Percentiles rank a stretch among this genome's conserved stretches.
Conservation (phyloP, 495 filamentous ascomycete species). For the Podospora appendiculata region DNA sequence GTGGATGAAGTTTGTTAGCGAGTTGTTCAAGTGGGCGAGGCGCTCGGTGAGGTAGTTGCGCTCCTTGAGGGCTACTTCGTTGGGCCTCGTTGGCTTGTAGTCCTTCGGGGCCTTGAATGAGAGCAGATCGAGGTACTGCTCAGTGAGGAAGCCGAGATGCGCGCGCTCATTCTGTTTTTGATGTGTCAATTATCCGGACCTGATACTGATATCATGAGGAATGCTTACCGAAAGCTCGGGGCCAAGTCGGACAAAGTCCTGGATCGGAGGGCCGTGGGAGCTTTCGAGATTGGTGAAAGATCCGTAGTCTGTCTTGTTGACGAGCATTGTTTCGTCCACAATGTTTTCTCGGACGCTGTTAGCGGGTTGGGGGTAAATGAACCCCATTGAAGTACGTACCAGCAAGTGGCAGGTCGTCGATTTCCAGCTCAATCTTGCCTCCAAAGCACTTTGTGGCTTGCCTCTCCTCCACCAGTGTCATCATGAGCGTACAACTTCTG, state of each 20-base stretch:
- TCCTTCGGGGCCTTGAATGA: slow-evolving; percentile 34
- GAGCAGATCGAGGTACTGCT: slow-evolving; percentile 36
- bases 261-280: slow-evolving; percentile 21
- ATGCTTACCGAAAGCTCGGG: slow-evolving; percentile 38
- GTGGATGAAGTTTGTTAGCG: slow-evolving; percentile 25
- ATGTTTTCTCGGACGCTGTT: slow-evolving; percentile 18
- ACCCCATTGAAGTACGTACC: slow-evolving; percentile 23
- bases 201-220: neutral
- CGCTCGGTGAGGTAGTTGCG: slow-evolving; percentile 25
- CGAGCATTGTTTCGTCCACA: slow-evolving; percentile 16
- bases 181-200: neutral
- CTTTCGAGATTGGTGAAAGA: slow-evolving; percentile 34
- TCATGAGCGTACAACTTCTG: slow-evolving; percentile 33
- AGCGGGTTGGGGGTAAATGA: slow-evolving; percentile 3
- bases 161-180: slow-evolving; percentile 26
- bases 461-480: slow-evolving; percentile 38
- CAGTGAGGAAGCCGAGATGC: slow-evolving; percentile 32
- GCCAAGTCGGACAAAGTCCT: slow-evolving; percentile 31
- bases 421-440: slow-evolving; percentile 25
- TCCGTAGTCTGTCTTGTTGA: slow-evolving; percentile 37
- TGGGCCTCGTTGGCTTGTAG: slow-evolving; percentile 28
- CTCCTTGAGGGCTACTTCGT: slow-evolving; percentile 24
- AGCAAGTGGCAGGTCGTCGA: slow-evolving; percentile 27
- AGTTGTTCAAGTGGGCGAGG: slow-evolving; percentile 19
- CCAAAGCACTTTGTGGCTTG: slow-evolving; percentile 29